Evolutionary conservation across 352 stramenopile genomes (phyloP).

Genomic region (Heterotrichella gracilis): DNA sequence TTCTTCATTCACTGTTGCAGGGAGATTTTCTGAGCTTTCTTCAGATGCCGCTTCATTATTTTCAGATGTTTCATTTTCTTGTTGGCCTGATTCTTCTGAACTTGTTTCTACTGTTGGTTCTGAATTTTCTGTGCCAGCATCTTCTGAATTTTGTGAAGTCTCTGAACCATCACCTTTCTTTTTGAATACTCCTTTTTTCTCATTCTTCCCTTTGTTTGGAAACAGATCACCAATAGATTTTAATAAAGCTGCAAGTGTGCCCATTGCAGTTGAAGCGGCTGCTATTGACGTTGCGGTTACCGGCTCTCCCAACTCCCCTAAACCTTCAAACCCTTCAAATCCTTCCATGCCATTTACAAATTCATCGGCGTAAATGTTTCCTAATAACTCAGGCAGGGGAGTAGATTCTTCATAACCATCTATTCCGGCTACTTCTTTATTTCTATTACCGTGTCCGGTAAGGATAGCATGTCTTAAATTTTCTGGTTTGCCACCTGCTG

Average conservation of each 20-base stretch:
- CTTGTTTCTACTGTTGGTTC: too few species aligned
- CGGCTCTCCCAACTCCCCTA: neutral
- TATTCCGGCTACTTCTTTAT: neutral
- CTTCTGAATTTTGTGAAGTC: neutral
- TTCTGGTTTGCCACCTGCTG: neutral
- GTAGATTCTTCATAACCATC: neutral
- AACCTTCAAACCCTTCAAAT: neutral
- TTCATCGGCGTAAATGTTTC: neutral
- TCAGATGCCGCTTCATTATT: neutral
- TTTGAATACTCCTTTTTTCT: too few species aligned
- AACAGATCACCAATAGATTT: neutral
- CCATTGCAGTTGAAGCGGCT: neutral
- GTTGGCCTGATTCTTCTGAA: too few species aligned
- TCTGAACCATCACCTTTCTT: neutral
- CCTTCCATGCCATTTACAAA: neutral
- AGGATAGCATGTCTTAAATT: neutral
- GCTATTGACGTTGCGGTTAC: neutral
- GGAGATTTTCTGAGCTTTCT: neutral
- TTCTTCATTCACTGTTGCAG: neutral
- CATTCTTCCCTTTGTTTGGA: neutral
- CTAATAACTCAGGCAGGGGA: neutral
- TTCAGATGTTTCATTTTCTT: too few species aligned
- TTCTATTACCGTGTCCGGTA: neutral
- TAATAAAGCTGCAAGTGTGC: neutral
- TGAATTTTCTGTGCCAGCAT: too few species aligned